These are phyloP conservation scores for Laburnicola sp. DNA, from an alignment of 2,329 filamentous ascomycete genomes.

Conservation along the genomic window DNA sequence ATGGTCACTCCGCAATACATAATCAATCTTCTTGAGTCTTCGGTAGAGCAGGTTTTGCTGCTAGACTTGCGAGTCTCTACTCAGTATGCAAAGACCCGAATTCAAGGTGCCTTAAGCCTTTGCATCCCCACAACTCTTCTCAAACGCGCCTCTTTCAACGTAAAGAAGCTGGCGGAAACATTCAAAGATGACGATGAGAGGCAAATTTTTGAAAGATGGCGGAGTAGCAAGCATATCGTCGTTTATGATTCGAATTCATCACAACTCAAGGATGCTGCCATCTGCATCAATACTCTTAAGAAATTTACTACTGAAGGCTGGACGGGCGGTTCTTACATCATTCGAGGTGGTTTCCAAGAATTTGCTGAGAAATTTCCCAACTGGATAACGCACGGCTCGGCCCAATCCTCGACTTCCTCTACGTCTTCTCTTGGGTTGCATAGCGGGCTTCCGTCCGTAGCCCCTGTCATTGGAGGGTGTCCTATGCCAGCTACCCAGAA, in stretches of 20 bases:
- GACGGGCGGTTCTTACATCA: constrained; percentile 70
- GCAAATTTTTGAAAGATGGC: constrained; percentile 76
- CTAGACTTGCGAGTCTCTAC: constrained; percentile 86
- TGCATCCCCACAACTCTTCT: constrained; percentile 94
- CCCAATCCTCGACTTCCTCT: constrained; percentile 25
- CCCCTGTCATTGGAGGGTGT: constrained; percentile 87
- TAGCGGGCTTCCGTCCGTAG: constrained; percentile 54
- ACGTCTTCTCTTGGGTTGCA: constrained; percentile 29
- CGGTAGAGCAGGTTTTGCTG: constrained; percentile 63
- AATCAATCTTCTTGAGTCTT: constrained; percentile 53
- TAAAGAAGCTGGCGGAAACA: constrained; percentile 83
- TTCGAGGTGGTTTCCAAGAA: constrained; percentile 78
- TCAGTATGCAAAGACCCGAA: constrained; percentile 74
- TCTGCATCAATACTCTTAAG: constrained; percentile 84
- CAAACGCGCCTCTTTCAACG: constrained; percentile 86
- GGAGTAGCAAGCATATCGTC: constrained; percentile 71
- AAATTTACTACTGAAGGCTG: constrained; percentile 90
- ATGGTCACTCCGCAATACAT: constrained; percentile 55
- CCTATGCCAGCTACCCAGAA: constrained; percentile 71
- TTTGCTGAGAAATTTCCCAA: constrained; percentile 70
- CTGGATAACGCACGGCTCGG: constrained; percentile 58
- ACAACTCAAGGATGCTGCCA: constrained; percentile 76
- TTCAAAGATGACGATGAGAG: constrained; percentile 74
- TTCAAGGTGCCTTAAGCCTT: constrained; percentile 81
- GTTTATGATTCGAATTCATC: constrained; percentile 82